Conservation (phyloP, 768 basidiomycete species). For the Suillus luteus region DNA sequence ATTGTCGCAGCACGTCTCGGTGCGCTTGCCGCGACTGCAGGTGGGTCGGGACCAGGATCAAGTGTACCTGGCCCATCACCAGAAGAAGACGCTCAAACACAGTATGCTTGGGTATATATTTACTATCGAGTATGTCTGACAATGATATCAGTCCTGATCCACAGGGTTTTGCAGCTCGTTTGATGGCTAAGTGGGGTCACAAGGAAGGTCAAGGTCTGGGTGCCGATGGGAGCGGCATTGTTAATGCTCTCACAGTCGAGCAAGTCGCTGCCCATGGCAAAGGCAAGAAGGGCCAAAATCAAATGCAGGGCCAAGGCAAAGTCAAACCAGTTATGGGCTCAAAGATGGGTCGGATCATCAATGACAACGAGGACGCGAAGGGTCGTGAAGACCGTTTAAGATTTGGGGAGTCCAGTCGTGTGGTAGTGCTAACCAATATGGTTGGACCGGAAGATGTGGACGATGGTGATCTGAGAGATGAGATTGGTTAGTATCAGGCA, state of each 20-base stretch:
- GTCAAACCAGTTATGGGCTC: slow-evolving; percentile 47
- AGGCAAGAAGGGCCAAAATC: slow-evolving; percentile 40
- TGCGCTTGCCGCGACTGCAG: slow-evolving; percentile 46
- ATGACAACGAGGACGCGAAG: slow-evolving; percentile 84
- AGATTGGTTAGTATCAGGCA: slow-evolving; percentile 66
- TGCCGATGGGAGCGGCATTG: slow-evolving; percentile 79
- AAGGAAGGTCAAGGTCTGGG: slow-evolving; percentile 94
- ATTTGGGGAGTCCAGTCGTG: slow-evolving; percentile 88
- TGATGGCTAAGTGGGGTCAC: slow-evolving; percentile 98
- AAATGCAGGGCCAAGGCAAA: slow-evolving; percentile 35
- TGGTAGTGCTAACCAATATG: slow-evolving; percentile 90
- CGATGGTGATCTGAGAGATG: slow-evolving; percentile 81
- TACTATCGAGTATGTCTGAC: neutral
- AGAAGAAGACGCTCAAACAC: slow-evolving; percentile 31
- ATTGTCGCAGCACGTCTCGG: slow-evolving; percentile 78
- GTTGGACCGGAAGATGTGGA: slow-evolving; percentile 81
- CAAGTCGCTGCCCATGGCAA: slow-evolving; percentile 46
- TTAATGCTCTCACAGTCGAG: slow-evolving; percentile 86
- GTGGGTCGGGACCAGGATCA: slow-evolving; percentile 27
- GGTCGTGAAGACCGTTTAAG: slow-evolving; percentile 73
- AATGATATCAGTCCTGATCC: slow-evolving; percentile 50
- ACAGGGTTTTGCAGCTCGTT: slow-evolving; percentile 75
- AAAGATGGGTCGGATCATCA: slow-evolving; percentile 87
- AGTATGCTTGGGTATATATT: neutral
- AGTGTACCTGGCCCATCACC: slow-evolving; percentile 30